phyloP scores from a whole-genome alignment of 2,329 filamentous ascomycete genomes.

The Curvularia verruculosa region DNA sequence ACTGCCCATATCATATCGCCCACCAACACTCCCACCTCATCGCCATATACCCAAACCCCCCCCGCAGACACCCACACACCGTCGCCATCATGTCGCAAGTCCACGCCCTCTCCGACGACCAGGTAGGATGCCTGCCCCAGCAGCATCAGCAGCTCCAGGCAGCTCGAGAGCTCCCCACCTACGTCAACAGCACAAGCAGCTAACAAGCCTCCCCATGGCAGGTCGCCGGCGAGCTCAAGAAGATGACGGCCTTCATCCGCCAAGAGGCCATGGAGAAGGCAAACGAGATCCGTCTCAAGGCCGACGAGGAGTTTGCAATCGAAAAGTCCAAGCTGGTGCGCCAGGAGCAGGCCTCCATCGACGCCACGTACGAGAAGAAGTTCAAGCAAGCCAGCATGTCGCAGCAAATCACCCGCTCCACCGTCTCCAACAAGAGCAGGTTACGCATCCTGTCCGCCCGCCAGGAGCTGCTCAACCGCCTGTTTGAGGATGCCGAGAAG shows the following conservation, averaged over 20 bases:
- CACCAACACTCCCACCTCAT: slow-evolving; percentile 5
- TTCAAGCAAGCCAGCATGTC: slow-evolving; percentile 98
- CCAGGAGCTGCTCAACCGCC: slow-evolving; percentile 86
- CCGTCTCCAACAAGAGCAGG: slow-evolving; percentile 93
- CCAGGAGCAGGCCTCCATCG: slow-evolving; percentile 91
- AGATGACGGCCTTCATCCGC: slow-evolving; percentile 99
- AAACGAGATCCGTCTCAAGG: slow-evolving; percentile 96
- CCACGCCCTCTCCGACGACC: slow-evolving; percentile 96
- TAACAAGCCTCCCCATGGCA: slow-evolving; percentile 52
- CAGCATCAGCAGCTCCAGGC: background rate
- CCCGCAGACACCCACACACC: slow-evolving; percentile 7
- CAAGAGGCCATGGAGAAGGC: slow-evolving; percentile 98
- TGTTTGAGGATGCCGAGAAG: slow-evolving; percentile 82
- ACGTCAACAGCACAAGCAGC: slow-evolving; percentile 34
- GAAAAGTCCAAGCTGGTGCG: slow-evolving; percentile 99
- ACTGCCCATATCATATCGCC: slow-evolving; percentile 20
- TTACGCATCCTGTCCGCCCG: slow-evolving; percentile 85
- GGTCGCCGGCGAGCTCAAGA: slow-evolving; percentile 98
- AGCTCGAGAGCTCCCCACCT: slow-evolving; percentile 43
- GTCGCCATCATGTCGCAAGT: slow-evolving; percentile 79
- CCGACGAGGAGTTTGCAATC: slow-evolving; percentile 98
- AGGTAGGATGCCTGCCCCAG: slow-evolving; percentile 62
- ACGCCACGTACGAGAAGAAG: slow-evolving; percentile 94
- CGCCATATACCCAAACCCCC: slow-evolving; percentile 5
- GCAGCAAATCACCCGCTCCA: slow-evolving; percentile 97